A percentile compares a stretch with the other conserved stretches of the same genome.
Conservation (phyloP, 2,329 filamentous ascomycete genomes). For the Aspergillus sp. region DNA sequence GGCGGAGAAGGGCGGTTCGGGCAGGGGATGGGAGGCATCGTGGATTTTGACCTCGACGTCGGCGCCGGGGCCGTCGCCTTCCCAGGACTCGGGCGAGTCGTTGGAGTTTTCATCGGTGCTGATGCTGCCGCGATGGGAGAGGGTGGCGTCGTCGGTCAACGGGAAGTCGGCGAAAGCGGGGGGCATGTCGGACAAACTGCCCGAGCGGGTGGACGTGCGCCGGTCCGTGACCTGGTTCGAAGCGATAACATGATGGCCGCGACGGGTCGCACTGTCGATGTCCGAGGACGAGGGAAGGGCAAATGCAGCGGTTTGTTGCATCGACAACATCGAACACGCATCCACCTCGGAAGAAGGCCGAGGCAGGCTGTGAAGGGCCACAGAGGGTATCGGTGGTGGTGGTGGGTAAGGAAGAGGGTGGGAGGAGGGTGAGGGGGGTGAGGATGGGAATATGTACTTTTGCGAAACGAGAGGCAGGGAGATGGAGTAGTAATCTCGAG, state of each 20-base stretch:
- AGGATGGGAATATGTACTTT: not conserved
- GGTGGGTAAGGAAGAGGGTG: not conserved
- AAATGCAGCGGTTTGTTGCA: conserved; percentile 34
- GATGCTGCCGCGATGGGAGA: conserved; percentile 31
- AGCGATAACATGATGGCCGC: conserved; percentile 11
- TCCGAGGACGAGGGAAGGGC: conserved; percentile 21
- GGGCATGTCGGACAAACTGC: conserved; percentile 21
- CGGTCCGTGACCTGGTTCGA: conserved; percentile 6
- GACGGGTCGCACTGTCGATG: conserved; percentile 17
- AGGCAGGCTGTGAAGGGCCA: not conserved
- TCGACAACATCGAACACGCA: conserved; percentile 39
- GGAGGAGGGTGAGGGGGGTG: not conserved
- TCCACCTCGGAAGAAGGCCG: conserved; percentile 7
- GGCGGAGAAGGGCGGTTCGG: conserved; percentile 5
- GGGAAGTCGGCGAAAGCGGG: conserved; percentile 24
- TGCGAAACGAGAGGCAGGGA: not conserved
- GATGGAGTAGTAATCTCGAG: not conserved
- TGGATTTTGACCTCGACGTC: conserved; percentile 22
- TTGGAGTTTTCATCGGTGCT: conserved; percentile 35
- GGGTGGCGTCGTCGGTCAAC: conserved; percentile 26
- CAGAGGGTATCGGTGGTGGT: not conserved
- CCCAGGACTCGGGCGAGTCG: conserved; percentile 31
- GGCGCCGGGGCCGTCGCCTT: conserved; percentile 19
- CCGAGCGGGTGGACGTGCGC: conserved; percentile 22
- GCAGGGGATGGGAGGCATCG: conserved; percentile 15